These are phyloP conservation scores for Exophiala alcalophila DNA, from an alignment of 2,329 filamentous ascomycete species.

Conservation along the genomic window DNA sequence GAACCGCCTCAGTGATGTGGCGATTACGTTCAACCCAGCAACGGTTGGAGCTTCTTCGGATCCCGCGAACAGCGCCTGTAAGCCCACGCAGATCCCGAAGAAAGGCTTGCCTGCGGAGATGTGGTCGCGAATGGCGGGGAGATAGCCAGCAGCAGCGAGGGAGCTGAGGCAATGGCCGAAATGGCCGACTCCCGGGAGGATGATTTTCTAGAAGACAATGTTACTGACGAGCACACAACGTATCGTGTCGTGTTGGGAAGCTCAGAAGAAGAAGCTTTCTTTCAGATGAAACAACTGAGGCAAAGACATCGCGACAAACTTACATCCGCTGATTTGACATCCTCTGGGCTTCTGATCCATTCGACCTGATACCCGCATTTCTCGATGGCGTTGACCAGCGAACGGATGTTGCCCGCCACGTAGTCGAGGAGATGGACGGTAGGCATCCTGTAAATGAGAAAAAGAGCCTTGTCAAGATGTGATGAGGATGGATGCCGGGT, in stretches of 20 bases:
- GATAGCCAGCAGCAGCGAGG: conserved; percentile 75
- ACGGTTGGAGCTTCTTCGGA: conserved; percentile 74
- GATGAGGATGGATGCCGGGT: no score
- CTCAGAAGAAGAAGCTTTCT: no score
- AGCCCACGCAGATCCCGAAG: conserved; percentile 93
- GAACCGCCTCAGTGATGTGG: conserved; percentile 70
- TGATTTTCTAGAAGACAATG: conserved; percentile 65
- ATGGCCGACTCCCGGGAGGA: conserved; percentile 93
- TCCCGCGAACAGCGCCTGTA: conserved; percentile 84
- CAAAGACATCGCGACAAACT: conserved; percentile 26
- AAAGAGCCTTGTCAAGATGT: no score
- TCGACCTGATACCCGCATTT: conserved; percentile 89
- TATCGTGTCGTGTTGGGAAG: no score
- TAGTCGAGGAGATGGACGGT: conserved; percentile 66
- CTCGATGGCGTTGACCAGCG: conserved; percentile 92
- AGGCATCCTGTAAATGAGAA: conserved; percentile 37
- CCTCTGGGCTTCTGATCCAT: conserved; percentile 82
- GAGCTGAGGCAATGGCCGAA: conserved; percentile 94
- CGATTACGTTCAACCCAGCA: conserved; percentile 72
- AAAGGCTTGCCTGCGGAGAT: conserved; percentile 92
- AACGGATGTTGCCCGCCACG: conserved; percentile 93
- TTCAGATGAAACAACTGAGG: no score
- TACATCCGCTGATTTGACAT: conserved; percentile 83
- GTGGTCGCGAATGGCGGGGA: conserved; percentile 77
- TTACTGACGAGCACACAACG: background rate